Evolutionary conservation across 768 basidiomycete species (phyloP), one percentile per base, ranked within the genome.

Genomic region (Coprinopsis marcescibilis): DNA sequence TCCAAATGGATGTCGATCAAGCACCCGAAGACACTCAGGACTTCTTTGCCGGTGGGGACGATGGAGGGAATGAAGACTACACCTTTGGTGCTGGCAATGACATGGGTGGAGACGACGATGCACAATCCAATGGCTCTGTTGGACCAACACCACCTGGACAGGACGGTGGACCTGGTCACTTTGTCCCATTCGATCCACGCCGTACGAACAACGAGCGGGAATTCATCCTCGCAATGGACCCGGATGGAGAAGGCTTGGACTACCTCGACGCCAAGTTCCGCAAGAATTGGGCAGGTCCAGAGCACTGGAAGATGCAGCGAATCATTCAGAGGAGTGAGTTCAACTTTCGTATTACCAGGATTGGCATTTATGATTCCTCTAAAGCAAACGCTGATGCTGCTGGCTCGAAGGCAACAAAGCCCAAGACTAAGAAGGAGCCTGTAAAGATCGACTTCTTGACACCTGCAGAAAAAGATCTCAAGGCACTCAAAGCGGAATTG

Each of bases 251-350:
- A n/a, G 72, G 68, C 3, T 80, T 87, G 47, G 92, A 94, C 57
- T 96, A 95, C 63, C 96, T 98, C 60, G 94, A 98, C 63, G 77
- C 83, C 57, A 80, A 72, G 51, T 76, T 88, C 57, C 71, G 83
- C 56, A 95, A 89, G 74, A 95, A 95, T 55, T 99, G 96, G 96
- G 96, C 96, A 3, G 96, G 96, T 0, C 94, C 94, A 6, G 91
- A 98, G 64, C 96, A 99, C 60, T 99, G 96, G 95, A 98, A 95
- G 62, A 64, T 98, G 58, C 72, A 87, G 51, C 87, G 83, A 59
- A 75, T 83, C n/a, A 71, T 91, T 43, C 78, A 86, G 50, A 79
- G 77, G 71, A 76, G 91, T 94, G 52, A 65, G 81, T 63, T 11
- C 41, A 23, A 32, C 11, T 25, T 15, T 23, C 11, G 23, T 15